These are phyloP conservation scores for Theobroma cacao DNA, from an alignment of 345 rosid species.

Conservation along the genomic window DNA sequence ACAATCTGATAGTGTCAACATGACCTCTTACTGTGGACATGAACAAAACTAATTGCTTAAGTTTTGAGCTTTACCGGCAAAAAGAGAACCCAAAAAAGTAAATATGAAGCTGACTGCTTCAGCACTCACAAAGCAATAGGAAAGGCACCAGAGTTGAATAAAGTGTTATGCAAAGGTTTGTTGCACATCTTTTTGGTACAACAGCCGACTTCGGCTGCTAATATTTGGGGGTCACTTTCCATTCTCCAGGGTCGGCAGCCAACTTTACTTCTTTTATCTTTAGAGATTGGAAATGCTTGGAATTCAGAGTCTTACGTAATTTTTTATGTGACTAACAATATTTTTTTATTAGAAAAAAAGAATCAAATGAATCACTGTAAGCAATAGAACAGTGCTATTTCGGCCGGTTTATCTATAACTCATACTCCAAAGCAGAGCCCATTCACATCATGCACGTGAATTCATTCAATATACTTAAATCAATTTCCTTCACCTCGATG, in stretches of 20 bases:
- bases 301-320: background rate
- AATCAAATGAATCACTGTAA: background rate
- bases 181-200: background rate
- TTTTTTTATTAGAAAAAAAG: background rate
- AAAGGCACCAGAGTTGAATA: background rate
- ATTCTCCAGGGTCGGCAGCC: background rate
- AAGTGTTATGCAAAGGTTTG: background rate
- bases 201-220: background rate
- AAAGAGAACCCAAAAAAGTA: too few species aligned
- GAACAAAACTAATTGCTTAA: too few species aligned
- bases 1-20: too few species aligned
- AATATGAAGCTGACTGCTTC: background rate
- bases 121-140: background rate
- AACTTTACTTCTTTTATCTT: background rate
- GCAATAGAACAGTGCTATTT: background rate
- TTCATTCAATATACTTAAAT: too few species aligned
- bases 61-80: too few species aligned
- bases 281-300: background rate
- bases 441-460: too few species aligned
- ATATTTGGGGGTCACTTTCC: background rate
- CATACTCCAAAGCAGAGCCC: too few species aligned
- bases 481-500: too few species aligned
- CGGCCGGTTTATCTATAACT: too few species aligned
- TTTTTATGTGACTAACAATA: background rate
- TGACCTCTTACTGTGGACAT: too few species aligned